Evolutionary conservation across 2,329 filamentous ascomycete genomes (phyloP), one percentile per base, ranked within the genome.

Genomic region (Alternaria consortialis): DNA sequence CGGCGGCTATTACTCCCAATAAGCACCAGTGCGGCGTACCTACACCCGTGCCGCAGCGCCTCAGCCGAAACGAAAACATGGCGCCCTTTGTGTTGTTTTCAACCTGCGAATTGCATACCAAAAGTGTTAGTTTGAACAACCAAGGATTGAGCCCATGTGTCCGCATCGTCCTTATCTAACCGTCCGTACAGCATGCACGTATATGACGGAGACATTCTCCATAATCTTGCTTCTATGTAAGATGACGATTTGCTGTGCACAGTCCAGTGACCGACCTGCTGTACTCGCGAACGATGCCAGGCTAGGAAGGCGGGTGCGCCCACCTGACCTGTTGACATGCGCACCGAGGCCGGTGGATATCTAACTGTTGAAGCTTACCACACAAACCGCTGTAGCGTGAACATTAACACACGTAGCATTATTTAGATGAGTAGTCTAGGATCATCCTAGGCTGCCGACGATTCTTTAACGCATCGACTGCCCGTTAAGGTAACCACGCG

Each of bases 1-100:
- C 36, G 59, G 66, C 69, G 69, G 62, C 67, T 65, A 60, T 60
- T 48, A 50, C 46, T 58, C 57, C 67, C 65, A 65, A 66, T 58
- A 63, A 44, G 46, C 53, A 34, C n/a, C 8, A 12, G 25, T 20
- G 53, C 60, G 56, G 63, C 67, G 60, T 31, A 13, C 27, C 34
- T 44, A 31, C 20, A 50, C 54, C 54, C 62, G 46, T 51, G 53
- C 56, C 56, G 58, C 50, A 56, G 44, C 60, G 65, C 65, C 65
- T 44, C 65, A 65, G 42, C 65, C 65, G 58, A 54, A 54, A 44
- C 51, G 56, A 58, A 52, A 46, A 34, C 36, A 32, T 42, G 27
- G 50, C n/a, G 34, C 34, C 50, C 36, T 52, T 27, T 27, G 50
- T 27, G 9, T 39, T 40, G 25, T 52, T 31, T 15, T 40, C 52